These are phyloP conservation scores for Juncus inflexus DNA, from an alignment of 176 grass and related monocot genomes.

Conservation along the genomic window DNA sequence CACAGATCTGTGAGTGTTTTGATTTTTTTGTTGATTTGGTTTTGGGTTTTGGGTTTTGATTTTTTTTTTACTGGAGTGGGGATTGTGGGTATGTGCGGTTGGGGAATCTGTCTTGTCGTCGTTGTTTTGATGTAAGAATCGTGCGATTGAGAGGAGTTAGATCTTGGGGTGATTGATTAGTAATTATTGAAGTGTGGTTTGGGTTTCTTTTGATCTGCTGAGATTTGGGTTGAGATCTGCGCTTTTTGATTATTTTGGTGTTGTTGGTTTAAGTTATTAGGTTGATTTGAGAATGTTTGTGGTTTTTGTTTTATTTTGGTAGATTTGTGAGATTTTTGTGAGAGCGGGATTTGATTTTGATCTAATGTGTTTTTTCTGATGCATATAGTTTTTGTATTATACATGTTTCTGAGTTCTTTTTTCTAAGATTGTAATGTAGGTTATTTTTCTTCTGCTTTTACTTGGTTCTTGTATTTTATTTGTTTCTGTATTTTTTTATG, in stretches of 20 bases:
- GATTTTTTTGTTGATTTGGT: not conserved
- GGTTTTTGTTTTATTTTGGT: slow-evolving; percentile 4
- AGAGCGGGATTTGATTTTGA: not conserved
- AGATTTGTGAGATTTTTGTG: not conserved
- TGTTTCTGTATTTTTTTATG: too few relatives aligned
- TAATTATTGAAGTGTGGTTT: slow-evolving; percentile 17
- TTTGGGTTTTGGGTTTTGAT: slow-evolving; percentile 1
- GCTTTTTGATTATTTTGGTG: slow-evolving; percentile 2
- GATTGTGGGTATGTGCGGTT: slow-evolving; percentile 27
- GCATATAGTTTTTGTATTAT: too few relatives aligned
- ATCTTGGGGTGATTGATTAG: slow-evolving; percentile 40
- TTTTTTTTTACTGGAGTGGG: slow-evolving; percentile 23
- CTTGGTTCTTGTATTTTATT: too few relatives aligned
- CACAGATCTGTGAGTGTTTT: slow-evolving; percentile 14
- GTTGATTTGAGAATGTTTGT: slow-evolving; percentile 30
- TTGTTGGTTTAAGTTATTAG: not conserved
- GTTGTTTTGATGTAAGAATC: slow-evolving; percentile 21
- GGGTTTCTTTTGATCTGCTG: slow-evolving; percentile 1
- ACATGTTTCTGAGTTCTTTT: too few relatives aligned
- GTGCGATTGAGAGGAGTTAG: slow-evolving; percentile 30
- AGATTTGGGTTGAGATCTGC: slow-evolving; percentile 21
- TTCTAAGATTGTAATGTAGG: too few relatives aligned
- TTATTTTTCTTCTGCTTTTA: too few relatives aligned
- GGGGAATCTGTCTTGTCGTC: slow-evolving; percentile 29
- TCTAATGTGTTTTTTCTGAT: too few relatives aligned